Percentiles rank a stretch among this genome's conserved stretches.
These are phyloP conservation scores for Penicillium riverlandense DNA, from an alignment of 495 filamentous ascomycete genomes.

Conservation along the genomic window DNA sequence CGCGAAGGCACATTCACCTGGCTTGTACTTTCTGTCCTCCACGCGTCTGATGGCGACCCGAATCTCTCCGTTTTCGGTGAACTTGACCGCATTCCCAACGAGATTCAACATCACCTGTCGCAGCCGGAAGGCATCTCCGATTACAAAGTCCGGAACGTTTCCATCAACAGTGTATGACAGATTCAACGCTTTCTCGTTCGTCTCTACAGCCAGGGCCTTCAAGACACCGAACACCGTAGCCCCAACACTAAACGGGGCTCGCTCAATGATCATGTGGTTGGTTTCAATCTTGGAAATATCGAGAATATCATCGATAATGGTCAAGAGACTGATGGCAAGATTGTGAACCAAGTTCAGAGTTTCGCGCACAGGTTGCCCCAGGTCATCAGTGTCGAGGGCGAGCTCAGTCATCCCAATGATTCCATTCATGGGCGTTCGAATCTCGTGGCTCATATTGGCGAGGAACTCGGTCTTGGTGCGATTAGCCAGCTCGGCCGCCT, in stretches of 20 bases:
- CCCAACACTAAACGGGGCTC: constrained; percentile 54
- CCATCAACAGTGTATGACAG: constrained; percentile 47
- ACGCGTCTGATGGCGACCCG: constrained; percentile 48
- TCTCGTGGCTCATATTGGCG: constrained; percentile 81
- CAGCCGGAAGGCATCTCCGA: constrained; percentile 69
- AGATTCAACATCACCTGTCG: constrained; percentile 78
- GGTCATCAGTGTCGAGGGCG: constrained; percentile 54
- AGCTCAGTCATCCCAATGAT: constrained; percentile 78
- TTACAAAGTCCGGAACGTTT: constrained; percentile 29
- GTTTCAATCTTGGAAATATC: constrained; percentile 76
- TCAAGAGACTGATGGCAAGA: constrained; percentile 68
- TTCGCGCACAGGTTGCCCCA: constrained; percentile 68
- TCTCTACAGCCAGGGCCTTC: constrained; percentile 69
- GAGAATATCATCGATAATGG: constrained; percentile 80
- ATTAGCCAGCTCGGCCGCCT: constrained; percentile 50
- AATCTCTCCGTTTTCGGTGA: constrained; percentile 67
- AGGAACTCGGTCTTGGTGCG: constrained; percentile 57
- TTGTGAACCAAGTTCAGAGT: constrained; percentile 94
- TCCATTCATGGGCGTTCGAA: constrained; percentile 66
- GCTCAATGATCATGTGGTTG: constrained; percentile 72
- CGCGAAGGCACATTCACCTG: constrained; percentile 33
- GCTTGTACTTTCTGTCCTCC: constrained; percentile 39
- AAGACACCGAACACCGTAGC: constrained; percentile 48
- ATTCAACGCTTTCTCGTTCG: constrained; percentile 67
- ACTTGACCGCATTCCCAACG: constrained; percentile 79